Evolutionary conservation across 2,329 filamentous ascomycete genomes (phyloP), one percentile per base, ranked within the genome.

Genomic region (Monosporascus sp.): DNA sequence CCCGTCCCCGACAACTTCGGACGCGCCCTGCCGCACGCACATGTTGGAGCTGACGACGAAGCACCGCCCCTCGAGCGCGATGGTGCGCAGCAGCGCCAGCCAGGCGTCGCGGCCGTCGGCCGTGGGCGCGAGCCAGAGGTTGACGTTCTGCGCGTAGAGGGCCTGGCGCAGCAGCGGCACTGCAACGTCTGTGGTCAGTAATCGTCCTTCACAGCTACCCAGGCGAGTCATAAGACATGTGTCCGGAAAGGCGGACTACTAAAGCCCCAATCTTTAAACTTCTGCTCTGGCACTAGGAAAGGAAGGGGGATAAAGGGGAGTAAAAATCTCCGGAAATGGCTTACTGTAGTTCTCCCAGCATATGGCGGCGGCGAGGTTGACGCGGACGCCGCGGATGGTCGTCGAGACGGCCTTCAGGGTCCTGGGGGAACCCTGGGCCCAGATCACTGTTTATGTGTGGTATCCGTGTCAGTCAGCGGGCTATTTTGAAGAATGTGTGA

Each of bases 261-360:
- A 14, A 14, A 14, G 28, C 28, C 11, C 28, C 28, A 9, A 3
- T 31, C 14, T 11, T 14, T 9, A 5, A 14, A 3, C 14, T 31
- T 14, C 9, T 14, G 28, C 28, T 31, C 28, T 14, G 22, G 11
- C 0, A 18, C 5, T 9, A 22, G 17, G 11, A 46, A 31, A 9
- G 37, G 6, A 18, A 11, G 3, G 45, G 17, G 24, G 5, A 18
- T 20, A 31, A 31, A n/a, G 6, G 5, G 9, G n/a, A n/a, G n/a
- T n/a, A n/a, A n/a, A n/a, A n/a, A n/a, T n/a, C 3, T 31, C 22
- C 48, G 15, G 14, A 20, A 5, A 28, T 22, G 11, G 35, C 48
- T 44, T 20, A 50, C 48, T 97, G 73, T 93, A 96, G 70, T 89
- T 96, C 70, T 97, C 92, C 92, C 92, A 97, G 76, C 92, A 96